These are phyloP conservation scores for Penicillium sp. DNA, from an alignment of 2,329 filamentous ascomycete species.

Conservation along the genomic window DNA sequence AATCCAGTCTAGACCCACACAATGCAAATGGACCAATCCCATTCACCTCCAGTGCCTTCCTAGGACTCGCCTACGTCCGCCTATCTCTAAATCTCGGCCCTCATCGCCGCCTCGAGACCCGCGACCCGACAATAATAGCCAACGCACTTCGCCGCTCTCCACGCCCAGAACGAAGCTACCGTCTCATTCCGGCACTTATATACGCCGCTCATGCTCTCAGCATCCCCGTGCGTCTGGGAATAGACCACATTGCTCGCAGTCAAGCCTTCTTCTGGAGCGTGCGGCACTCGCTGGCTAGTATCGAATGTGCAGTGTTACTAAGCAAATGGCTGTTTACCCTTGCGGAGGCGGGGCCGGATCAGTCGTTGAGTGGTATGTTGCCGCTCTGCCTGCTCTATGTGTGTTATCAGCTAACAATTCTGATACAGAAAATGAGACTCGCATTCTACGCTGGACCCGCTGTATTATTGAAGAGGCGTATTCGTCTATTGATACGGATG, in stretches of 20 bases:
- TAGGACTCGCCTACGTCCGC: conserved; percentile 35
- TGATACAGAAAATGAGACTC: conserved; percentile 29
- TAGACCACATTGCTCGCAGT: conserved; percentile 37
- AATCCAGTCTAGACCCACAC: conserved; percentile 36
- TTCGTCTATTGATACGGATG: conserved; percentile 31
- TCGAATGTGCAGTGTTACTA: conserved; percentile 43
- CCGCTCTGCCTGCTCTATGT: neutral
- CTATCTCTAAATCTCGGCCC: conserved; percentile 54
- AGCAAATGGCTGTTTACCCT: conserved; percentile 46
- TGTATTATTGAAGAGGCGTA: conserved; percentile 36
- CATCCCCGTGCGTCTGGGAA: conserved; percentile 46
- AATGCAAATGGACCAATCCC: conserved; percentile 36
- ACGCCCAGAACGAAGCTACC: conserved; percentile 57
- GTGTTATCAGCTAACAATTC: neutral
- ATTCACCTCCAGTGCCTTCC: conserved; percentile 34
- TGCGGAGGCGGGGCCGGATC: conserved; percentile 26
- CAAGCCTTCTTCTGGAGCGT: conserved; percentile 42
- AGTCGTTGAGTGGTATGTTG: conserved; percentile 28
- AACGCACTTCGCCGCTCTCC: conserved; percentile 59
- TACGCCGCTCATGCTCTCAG: conserved; percentile 68
- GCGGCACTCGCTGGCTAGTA: conserved; percentile 35
- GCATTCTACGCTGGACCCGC: conserved; percentile 33
- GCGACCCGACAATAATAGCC: conserved; percentile 62
- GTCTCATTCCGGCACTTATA: conserved; percentile 62
- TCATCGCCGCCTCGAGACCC: conserved; percentile 61